These are phyloP conservation scores for Fusarium piperis DNA, from an alignment of 2,329 filamentous ascomycete species.

Conservation along the genomic window DNA sequence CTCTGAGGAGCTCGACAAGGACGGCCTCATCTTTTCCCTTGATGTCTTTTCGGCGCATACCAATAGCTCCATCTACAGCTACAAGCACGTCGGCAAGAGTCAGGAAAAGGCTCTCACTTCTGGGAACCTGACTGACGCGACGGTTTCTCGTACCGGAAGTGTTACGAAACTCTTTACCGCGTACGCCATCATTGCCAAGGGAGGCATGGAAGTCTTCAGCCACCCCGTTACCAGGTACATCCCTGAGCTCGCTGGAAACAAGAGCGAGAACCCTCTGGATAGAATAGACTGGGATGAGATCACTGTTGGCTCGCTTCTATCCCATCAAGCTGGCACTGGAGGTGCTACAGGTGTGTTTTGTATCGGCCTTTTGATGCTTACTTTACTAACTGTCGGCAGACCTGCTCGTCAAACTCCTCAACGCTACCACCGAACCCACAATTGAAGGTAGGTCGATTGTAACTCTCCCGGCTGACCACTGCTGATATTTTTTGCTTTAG, in stretches of 20 bases:
- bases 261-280: not conserved
- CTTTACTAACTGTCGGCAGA: not conserved
- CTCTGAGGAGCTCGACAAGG: conserved; percentile 9
- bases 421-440: not conserved
- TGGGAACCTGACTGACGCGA: conserved; percentile 24
- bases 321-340: conserved; percentile 33
- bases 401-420: not conserved
- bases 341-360: conserved; percentile 1
- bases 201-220: conserved; percentile 23
- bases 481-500: not conserved
- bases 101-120: conserved; percentile 25
- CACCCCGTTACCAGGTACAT: conserved; percentile 30
- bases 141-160: conserved; percentile 22
- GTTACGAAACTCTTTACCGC: conserved; percentile 29
- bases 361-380: not conserved
- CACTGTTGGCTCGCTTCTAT: conserved; percentile 27
- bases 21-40: conserved; percentile 30
- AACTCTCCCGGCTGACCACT: not conserved
- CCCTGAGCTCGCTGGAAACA: conserved; percentile 28
- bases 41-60: conserved; percentile 42
- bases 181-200: conserved; percentile 28
- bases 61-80: conserved; percentile 37
- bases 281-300: conserved; percentile 29
- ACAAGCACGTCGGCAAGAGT: conserved; percentile 30
- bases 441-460: not conserved